A percentile compares a stretch with the other conserved stretches of the same genome.
Conservation (phyloP, 2,329 filamentous ascomycete species). For the Colletotrichum tropicale region DNA sequence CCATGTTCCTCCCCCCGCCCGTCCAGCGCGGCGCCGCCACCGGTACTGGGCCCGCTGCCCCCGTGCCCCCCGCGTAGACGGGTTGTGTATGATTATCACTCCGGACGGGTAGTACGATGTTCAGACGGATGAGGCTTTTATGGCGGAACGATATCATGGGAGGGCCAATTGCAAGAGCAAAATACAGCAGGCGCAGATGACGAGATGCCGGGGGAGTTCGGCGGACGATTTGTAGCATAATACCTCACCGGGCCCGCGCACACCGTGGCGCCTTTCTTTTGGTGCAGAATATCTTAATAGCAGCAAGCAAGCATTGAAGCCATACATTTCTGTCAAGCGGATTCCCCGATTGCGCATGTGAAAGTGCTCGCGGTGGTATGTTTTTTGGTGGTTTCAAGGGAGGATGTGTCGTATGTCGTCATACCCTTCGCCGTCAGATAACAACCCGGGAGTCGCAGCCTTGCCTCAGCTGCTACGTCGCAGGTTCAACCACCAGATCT, state of each 20-base stretch:
- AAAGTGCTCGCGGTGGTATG: not conserved
- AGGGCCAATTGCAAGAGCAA: no score
- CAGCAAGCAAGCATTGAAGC: not conserved
- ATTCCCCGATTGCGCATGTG: not conserved
- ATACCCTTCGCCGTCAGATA: not conserved
- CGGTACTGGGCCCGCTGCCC: slow-evolving; percentile 35
- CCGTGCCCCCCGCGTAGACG: slow-evolving; percentile 27
- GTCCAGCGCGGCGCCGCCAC: slow-evolving; percentile 27
- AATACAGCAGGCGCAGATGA: not conserved
- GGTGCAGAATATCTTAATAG: not conserved
- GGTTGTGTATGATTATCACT: not conserved
- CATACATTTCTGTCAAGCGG: fast-evolving
- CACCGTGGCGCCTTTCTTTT: not conserved
- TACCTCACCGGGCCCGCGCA: not conserved
- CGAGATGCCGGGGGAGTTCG: not conserved
- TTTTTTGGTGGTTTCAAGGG: not conserved
- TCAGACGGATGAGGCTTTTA: not conserved
- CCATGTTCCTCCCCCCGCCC: slow-evolving; percentile 52
- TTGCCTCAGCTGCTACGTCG: not conserved
- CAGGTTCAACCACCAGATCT: not conserved
- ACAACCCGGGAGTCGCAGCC: not conserved
- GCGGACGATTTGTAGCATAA: not conserved
- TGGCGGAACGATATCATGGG: not conserved
- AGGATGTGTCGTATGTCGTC: not conserved
- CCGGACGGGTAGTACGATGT: not conserved